A percentile compares a stretch with the other conserved stretches of the same genome.
These are phyloP conservation scores for Umbellularia californica DNA, from an alignment of 164 flowering plant species.

Conservation along the genomic window DNA sequence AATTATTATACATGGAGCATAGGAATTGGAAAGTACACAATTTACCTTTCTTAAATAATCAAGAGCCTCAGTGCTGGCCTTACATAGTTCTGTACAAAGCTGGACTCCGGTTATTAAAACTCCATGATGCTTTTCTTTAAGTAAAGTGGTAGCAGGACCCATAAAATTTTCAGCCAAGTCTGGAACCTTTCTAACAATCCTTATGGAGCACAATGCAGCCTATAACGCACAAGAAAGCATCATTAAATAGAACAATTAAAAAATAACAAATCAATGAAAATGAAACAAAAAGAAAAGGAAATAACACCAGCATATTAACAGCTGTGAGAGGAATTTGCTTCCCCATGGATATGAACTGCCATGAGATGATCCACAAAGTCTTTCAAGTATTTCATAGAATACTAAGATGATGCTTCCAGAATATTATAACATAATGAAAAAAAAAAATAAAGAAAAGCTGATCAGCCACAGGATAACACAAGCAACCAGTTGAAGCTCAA, in stretches of 20 bases:
- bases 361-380: background rate
- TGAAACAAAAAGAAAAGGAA: too few species aligned
- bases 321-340: background rate
- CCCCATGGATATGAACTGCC: background rate
- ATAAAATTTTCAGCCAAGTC: slow-evolving; percentile 95
- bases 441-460: background rate
- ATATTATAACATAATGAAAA: background rate
- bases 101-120: slow-evolving; percentile 87
- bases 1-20: background rate
- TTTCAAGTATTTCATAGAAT: background rate
- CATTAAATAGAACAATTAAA: background rate
- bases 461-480: background rate
- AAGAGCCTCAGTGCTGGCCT: slow-evolving; percentile 85
- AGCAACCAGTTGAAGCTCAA: background rate
- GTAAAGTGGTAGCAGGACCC: slow-evolving; percentile 71
- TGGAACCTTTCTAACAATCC: slow-evolving; percentile 94
- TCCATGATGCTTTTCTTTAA: slow-evolving; percentile 98
- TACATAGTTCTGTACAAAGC: slow-evolving; percentile 89
- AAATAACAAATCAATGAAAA: too few species aligned
- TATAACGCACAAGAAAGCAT: slow-evolving; percentile 18
- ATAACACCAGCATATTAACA: too few species aligned
- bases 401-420: background rate
- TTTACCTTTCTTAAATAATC: slow-evolving; percentile 84
- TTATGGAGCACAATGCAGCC: slow-evolving; percentile 95
- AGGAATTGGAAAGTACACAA: background rate